Percentiles rank a stretch among this genome's conserved stretches.
Conservation (phyloP, 768 basidiomycete genomes). For the Rhodotorula diobovata region DNA sequence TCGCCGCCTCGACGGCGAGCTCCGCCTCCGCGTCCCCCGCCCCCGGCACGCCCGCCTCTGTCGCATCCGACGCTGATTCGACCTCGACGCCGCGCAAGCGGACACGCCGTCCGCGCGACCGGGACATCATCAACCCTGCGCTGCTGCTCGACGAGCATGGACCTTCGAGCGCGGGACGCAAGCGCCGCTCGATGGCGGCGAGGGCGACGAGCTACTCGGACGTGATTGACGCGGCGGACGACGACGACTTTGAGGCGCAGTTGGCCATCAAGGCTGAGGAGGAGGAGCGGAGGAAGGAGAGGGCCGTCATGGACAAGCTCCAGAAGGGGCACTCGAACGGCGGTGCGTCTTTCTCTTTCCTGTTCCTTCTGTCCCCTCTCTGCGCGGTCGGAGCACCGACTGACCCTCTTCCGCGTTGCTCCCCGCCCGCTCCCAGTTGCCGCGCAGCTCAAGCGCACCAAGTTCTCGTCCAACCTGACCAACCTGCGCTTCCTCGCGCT, state of each 20-base stretch:
- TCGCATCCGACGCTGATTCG: not conserved
- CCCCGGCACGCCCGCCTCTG: not conserved
- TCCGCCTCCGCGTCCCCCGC: not conserved
- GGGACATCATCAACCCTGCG: not conserved
- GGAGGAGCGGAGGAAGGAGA: conserved; percentile 8
- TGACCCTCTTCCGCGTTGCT: not conserved
- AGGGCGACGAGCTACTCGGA: conserved; percentile 9
- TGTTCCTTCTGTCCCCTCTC: no score
- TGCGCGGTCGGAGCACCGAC: no score
- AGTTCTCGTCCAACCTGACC: conserved; percentile 18
- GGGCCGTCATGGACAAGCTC: not conserved
- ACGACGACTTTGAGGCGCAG: conserved; percentile 39
- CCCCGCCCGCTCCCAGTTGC: no score
- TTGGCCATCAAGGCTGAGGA: conserved; percentile 44
- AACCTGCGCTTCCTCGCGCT: conserved; percentile 77
- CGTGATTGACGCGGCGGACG: conserved; percentile 15
- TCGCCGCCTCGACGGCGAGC: not conserved
- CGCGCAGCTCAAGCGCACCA: conserved; percentile 1
- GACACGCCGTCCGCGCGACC: not conserved
- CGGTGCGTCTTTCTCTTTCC: not conserved
- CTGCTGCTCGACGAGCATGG: not conserved
- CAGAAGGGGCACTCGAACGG: not conserved
- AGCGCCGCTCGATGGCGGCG: not conserved
- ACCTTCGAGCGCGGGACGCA: not conserved
- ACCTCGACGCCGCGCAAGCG: conserved; percentile 2